phyloP scores from a whole-genome alignment of 2,329 filamentous ascomycete species.

The Trichoderma asperellum region DNA sequence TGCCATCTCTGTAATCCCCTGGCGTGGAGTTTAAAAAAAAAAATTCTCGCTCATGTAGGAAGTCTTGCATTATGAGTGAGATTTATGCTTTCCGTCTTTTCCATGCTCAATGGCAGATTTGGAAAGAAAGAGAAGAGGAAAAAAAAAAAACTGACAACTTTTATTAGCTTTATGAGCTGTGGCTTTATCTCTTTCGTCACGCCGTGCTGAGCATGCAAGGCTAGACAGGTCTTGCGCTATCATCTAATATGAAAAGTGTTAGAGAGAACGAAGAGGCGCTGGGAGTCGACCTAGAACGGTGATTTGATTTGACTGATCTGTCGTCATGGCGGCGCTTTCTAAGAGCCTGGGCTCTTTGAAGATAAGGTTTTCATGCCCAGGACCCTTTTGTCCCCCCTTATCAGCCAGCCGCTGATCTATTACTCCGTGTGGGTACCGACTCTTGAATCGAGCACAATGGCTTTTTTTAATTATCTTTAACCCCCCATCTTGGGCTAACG shows the following conservation, averaged over 20 bases:
- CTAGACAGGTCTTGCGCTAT: conserved; percentile 11
- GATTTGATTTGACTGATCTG: neutral
- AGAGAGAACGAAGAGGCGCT: neutral
- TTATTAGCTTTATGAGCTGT: neutral
- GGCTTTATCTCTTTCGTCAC: neutral
- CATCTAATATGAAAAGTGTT: neutral
- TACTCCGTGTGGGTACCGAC: conserved; percentile 15
- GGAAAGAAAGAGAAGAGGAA: neutral
- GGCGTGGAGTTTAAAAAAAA: neutral
- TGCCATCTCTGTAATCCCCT: neutral
- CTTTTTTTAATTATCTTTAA: neutral
- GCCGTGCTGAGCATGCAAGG: conserved; percentile 16
- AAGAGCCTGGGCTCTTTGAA: neutral
- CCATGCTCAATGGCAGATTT: neutral
- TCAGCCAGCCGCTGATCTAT: conserved; percentile 4
- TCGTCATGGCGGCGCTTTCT: conserved; percentile 15
- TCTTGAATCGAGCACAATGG: neutral
- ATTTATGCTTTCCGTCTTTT: conserved; percentile 21
- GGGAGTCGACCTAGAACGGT: neutral
- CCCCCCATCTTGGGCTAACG: neutral
- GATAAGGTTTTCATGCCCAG: conserved; percentile 21
- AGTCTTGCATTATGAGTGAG: neutral
- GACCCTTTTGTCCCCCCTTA: neutral
- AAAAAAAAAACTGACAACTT: neutral
- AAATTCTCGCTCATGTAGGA: neutral